phyloP scores from a whole-genome alignment of 2,329 filamentous ascomycete species.

The Cladophialophora immunda region DNA sequence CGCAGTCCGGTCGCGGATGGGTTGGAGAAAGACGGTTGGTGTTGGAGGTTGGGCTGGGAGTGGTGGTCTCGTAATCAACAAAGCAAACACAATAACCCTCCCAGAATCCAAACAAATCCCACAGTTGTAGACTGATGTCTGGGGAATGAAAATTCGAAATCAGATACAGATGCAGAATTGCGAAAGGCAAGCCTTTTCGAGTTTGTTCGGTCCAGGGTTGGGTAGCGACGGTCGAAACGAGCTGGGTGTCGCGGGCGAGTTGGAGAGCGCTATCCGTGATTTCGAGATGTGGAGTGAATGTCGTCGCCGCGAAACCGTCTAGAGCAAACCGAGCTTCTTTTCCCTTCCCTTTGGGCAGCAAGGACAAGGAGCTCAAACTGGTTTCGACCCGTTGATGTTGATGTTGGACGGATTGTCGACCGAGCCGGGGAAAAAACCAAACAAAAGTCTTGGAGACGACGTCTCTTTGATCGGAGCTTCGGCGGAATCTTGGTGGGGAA shows the following conservation, averaged over 20 bases:
- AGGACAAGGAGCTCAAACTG: neutral
- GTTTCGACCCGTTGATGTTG: neutral
- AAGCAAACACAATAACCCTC: constrained; percentile 34
- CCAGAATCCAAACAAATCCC: constrained; percentile 22
- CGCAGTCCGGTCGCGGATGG: constrained; percentile 8
- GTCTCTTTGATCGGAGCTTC: neutral
- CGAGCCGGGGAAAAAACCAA: neutral
- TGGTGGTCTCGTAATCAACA: constrained; percentile 22
- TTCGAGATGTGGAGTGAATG: constrained; percentile 3
- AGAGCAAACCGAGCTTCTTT: neutral
- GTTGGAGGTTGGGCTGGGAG: constrained; percentile 7
- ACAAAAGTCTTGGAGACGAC: neutral
- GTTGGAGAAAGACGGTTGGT: constrained; percentile 8
- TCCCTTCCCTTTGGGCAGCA: constrained; percentile 21
- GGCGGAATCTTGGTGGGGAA: constrained; percentile 21
- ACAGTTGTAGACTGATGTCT: constrained; percentile 1
- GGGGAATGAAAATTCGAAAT: constrained; percentile 1
- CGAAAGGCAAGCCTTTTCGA: constrained; percentile 13
- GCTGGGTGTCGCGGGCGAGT: constrained; percentile 10
- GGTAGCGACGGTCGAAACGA: constrained; percentile 13
- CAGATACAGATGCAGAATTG: constrained; percentile 8
- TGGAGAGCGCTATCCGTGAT: constrained; percentile 2
- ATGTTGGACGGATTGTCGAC: constrained; percentile 6
- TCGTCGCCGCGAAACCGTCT: constrained; percentile 7
- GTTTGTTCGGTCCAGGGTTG: constrained; percentile 10